Evolutionary conservation across 2,329 filamentous ascomycete species (phyloP).

Genomic region (Albifimbria verrucaria): DNA sequence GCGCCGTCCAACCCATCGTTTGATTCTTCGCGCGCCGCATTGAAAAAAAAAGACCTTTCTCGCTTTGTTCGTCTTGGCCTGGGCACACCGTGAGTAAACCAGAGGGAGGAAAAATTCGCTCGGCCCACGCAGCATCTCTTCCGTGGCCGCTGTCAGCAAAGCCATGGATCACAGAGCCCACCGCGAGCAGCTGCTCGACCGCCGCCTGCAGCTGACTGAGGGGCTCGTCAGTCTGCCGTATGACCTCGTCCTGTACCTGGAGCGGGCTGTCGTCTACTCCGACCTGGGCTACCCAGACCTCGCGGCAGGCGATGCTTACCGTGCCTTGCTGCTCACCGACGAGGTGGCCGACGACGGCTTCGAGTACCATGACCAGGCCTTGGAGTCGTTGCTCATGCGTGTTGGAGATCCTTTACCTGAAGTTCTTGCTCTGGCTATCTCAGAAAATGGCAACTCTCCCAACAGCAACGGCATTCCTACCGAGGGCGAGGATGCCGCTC

Average conservation of each 20-base stretch:
- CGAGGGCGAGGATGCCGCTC: constrained; percentile 28
- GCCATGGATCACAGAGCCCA: constrained; percentile 32
- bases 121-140: not conserved
- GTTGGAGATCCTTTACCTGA: constrained; percentile 34
- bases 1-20: not conserved
- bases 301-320: constrained; percentile 85
- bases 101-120: no score
- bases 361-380: constrained; percentile 73
- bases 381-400: constrained; percentile 44
- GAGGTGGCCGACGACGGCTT: constrained; percentile 74
- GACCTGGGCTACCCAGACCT: constrained; percentile 84
- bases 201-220: constrained; percentile 56
- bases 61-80: not conserved
- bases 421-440: constrained; percentile 42
- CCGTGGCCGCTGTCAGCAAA: not conserved
- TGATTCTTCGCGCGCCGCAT: not conserved
- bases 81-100: not conserved
- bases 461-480: constrained; percentile 28
- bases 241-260: constrained; percentile 62
- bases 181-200: constrained; percentile 45
- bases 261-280: constrained; percentile 68
- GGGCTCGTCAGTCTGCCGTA: constrained; percentile 51
- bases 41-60: not conserved
- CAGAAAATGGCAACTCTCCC: constrained; percentile 32
- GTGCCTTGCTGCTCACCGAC: constrained; percentile 81